phyloP scores from a whole-genome alignment of 495 filamentous ascomycete species.

The Oidiodendron maius region DNA sequence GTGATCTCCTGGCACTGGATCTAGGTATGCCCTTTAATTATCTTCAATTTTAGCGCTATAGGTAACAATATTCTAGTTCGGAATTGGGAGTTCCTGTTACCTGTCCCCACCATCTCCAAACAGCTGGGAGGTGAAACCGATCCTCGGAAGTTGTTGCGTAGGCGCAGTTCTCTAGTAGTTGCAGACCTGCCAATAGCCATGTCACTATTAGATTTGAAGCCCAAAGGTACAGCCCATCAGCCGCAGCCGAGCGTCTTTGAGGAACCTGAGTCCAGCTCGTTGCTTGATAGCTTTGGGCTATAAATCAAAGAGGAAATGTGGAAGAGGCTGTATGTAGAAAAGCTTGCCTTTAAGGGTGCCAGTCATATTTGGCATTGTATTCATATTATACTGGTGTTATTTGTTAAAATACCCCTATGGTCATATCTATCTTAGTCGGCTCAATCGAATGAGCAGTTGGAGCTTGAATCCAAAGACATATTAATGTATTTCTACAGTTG shows the following conservation, averaged over 20 bases:
- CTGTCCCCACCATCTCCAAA: constrained; percentile 31
- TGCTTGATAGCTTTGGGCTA: constrained; percentile 78
- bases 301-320: too few species aligned
- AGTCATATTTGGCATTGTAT: too few species aligned
- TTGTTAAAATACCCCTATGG: too few species aligned
- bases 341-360: too few species aligned
- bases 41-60: neutral
- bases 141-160: constrained; percentile 60
- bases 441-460: too few species aligned
- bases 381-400: too few species aligned
- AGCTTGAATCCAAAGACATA: too few species aligned
- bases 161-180: constrained; percentile 73
- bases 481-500: too few species aligned
- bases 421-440: too few species aligned
- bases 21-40: constrained; percentile 37
- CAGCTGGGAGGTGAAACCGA: constrained; percentile 35
- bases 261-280: constrained; percentile 80
- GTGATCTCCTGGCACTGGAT: constrained; percentile 86
- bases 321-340: too few species aligned
- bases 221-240: constrained; percentile 33
- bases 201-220: constrained; percentile 35
- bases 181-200: constrained; percentile 57
- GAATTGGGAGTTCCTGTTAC: constrained; percentile 80
- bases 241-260: constrained; percentile 76
- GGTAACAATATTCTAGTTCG: constrained; percentile 39